phyloP scores from a whole-genome alignment of 2,329 filamentous ascomycete species.

The Aspergillus sp. region DNA sequence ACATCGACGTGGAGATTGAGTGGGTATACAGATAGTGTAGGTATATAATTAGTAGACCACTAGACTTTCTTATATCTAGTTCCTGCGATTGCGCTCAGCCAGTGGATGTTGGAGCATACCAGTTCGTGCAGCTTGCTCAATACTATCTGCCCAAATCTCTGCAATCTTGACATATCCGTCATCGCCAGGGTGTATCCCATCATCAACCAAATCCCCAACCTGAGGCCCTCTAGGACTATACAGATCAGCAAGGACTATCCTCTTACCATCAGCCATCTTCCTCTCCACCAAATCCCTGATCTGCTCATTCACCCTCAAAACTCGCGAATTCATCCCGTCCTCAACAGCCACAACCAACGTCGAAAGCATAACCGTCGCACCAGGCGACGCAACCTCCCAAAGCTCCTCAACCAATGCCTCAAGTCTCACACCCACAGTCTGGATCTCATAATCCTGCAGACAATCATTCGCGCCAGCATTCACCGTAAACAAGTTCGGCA shows the following conservation, averaged over 20 bases:
- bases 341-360: slow-evolving; percentile 1
- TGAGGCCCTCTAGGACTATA: too few relatives aligned
- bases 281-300: not conserved
- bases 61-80: too few relatives aligned
- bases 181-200: slow-evolving; percentile 14
- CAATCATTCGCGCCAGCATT: slow-evolving; percentile 12
- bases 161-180: slow-evolving; percentile 16
- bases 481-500: slow-evolving; percentile 8
- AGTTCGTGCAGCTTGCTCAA: not conserved
- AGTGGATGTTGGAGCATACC: not conserved
- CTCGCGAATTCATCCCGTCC: not conserved
- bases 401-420: not conserved
- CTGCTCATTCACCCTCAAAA: not conserved
- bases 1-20: too few relatives aligned
- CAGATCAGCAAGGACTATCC: slow-evolving; percentile 10
- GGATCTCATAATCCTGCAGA: not conserved
- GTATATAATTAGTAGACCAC: too few relatives aligned
- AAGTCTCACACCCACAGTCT: slow-evolving; percentile 1
- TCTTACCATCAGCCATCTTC: not conserved
- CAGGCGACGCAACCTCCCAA: not conserved
- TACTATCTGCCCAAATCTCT: slow-evolving; percentile 10
- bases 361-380: slow-evolving; percentile 1
- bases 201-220: not conserved
- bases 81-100: too few relatives aligned
- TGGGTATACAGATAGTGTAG: too few relatives aligned